Evolutionary conservation across 2,329 filamentous ascomycete species (phyloP), one percentile per base, ranked within the genome.

Genomic region (Fusarium sp.): DNA sequence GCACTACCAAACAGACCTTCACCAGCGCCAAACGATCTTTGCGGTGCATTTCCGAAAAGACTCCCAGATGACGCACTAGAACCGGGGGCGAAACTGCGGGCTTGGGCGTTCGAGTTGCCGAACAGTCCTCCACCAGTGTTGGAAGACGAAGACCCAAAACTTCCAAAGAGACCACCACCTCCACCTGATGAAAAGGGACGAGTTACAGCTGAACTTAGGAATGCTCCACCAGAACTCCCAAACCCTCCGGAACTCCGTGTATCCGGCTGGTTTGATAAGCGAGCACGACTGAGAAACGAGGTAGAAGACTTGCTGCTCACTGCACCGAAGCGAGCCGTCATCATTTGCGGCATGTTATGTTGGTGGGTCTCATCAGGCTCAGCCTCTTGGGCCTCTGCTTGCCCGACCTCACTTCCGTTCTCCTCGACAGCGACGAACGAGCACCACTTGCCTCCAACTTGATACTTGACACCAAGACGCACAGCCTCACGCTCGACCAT

Each of bases 341-440:
- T 48, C 31, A 30, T 28, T 24, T 33, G 36, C 6, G 28, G 36
- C 31, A 24, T 26, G 4, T 4, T 22, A 26, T 10, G 2, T 13
- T 22, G 16, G 3, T 3, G 11, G 13, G 24, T 0, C 5, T 39
- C 13, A 7, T 30, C 22, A 39, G 31, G 16, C 54, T 11, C 20
- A 51, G 16, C 30, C 28, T 64, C 55, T 2, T 56, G 51, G 10
- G 54, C 57, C 20, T 65, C 53, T 9, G 60, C 61, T 28, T 48
- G 53, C 9, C 70, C 33, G 1, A 69, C 24, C 1, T 65, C 61
- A 9, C 57, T 61, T 11, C 53, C 64, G 3, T 83, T 80, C 14
- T 85, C 82, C 68, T 91, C 85, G 4, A 92, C 85, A 5, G 92
- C 92, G 7, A 94, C 89, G 70, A 94, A 95, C 0, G 91, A 93